These are phyloP conservation scores for Chaetomium sp. DNA, from an alignment of 2,329 filamentous ascomycete species.

Conservation along the genomic window DNA sequence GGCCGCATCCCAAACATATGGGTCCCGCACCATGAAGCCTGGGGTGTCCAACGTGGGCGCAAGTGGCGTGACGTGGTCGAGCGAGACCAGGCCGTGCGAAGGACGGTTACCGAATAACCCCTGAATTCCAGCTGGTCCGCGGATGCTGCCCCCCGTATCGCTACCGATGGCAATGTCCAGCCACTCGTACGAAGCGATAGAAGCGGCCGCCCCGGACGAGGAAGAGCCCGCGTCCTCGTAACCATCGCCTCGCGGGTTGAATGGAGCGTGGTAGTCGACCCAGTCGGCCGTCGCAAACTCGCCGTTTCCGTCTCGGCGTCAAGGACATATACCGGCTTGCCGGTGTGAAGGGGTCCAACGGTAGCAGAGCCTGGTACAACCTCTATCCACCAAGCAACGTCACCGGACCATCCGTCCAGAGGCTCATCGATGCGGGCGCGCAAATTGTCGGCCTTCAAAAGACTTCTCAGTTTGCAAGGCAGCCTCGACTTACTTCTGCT, in stretches of 20 bases:
- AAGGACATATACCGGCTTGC: constrained; percentile 55
- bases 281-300: constrained; percentile 53
- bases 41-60: constrained; percentile 48
- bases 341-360: constrained; percentile 56
- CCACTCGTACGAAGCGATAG: constrained; percentile 48
- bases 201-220: constrained; percentile 45
- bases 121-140: constrained; percentile 47
- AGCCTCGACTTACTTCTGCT: too few relatives aligned
- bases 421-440: constrained; percentile 8
- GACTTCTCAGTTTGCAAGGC: constrained; percentile 57
- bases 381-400: constrained; percentile 6
- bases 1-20: constrained; percentile 41
- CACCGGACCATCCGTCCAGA: constrained; percentile 1
- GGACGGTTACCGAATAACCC: constrained; percentile 52
- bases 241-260: constrained; percentile 51
- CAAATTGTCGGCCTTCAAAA: constrained; percentile 26
- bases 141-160: constrained; percentile 51
- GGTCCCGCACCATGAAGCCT: constrained; percentile 46
- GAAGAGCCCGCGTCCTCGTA: constrained; percentile 52
- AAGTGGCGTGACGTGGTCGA: constrained; percentile 49
- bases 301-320: constrained; percentile 39
- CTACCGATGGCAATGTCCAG: constrained; percentile 48
- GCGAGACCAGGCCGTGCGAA: constrained; percentile 43
- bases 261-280: constrained; percentile 47
- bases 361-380: constrained; percentile 13